Evolutionary conservation across 805 yeast species (phyloP), one percentile per base, ranked within the genome.

Genomic region (Teunomyces pallodes): DNA sequence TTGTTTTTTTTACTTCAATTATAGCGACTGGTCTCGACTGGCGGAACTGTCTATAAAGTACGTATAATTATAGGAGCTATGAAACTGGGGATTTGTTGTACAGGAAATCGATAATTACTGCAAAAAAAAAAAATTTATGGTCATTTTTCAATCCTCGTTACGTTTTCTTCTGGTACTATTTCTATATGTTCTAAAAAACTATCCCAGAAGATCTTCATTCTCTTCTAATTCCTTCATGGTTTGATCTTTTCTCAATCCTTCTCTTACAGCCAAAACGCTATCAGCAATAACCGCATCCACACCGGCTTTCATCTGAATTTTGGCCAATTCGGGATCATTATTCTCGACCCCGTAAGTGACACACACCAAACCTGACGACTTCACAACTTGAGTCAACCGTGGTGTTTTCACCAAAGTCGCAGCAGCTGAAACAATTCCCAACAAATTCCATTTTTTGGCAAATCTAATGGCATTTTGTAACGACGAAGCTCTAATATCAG

Each of bases 211-310:
- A 20, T 36, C 39, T 13, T 36, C 28, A 8, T 10, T 17, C 26
- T 36, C 26, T 8, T 36, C 30, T 14, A 38, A 38, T 12, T 38
- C 30, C 16, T 24, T 38, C 41, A 38, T 38, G 3, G 10, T 63
- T 39, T 60, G 66, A 41, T 66, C 70, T 43, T 56, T 58, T 49
- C 77, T 79, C 52, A 91, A 74, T 6, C 88, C 96, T 57, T 86
- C 86, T 61, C 96, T 77, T n/a, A 91, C 95, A 0, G 96, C 97
- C 59, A 91, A 74, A 1, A 92, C 98, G 47, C 89, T 84, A 67
- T 92, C 98, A 3, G 89, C 97, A 68, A 92, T 92, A n/a, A 92
- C 97, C 0, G 99, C 99, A 74, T 92, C 98, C 9, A 92, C 96
- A 7, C 98, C 98, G 3, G 95, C 91, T 53, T 82, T 83, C 85